Evolutionary conservation across 768 basidiomycete genomes (phyloP).

Genomic region (Russula emetica): DNA sequence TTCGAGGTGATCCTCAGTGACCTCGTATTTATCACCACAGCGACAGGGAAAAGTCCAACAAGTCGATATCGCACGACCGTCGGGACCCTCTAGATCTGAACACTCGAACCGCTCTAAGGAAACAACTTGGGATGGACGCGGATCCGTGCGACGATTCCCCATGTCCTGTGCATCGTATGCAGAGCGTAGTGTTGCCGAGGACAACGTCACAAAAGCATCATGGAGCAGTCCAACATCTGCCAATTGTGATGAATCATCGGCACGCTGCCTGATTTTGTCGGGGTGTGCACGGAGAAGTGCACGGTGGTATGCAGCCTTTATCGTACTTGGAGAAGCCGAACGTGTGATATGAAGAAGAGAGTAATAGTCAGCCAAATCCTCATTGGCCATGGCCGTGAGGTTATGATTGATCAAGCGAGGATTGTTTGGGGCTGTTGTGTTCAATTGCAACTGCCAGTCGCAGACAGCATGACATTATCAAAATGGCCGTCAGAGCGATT

Average conservation of each 20-base stretch:
- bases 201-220: constrained; percentile 63
- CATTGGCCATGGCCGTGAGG: background rate
- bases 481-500: background rate
- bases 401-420: background rate
- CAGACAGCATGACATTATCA: background rate
- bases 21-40: constrained; percentile 64
- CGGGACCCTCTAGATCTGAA: constrained; percentile 37
- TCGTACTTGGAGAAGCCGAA: constrained; percentile 48
- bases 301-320: constrained; percentile 69
- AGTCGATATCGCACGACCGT: constrained; percentile 32
- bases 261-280: constrained; percentile 41
- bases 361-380: constrained; percentile 48
- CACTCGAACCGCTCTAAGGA: constrained; percentile 67
- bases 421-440: background rate
- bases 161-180: constrained; percentile 44
- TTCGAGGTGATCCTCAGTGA: constrained; percentile 59
- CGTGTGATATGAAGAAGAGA: constrained; percentile 49
- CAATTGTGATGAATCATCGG: constrained; percentile 3
- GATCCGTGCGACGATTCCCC: constrained; percentile 32
- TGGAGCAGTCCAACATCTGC: constrained; percentile 52
- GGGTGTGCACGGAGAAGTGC: constrained; percentile 64
- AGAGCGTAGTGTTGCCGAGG: constrained; percentile 44
- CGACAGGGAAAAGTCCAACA: constrained; percentile 71
- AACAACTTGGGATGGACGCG: constrained; percentile 71
- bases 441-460: background rate